These are phyloP conservation scores for Trametes pubescens DNA, from an alignment of 1,284 basidiomycete species.

Conservation along the genomic window DNA sequence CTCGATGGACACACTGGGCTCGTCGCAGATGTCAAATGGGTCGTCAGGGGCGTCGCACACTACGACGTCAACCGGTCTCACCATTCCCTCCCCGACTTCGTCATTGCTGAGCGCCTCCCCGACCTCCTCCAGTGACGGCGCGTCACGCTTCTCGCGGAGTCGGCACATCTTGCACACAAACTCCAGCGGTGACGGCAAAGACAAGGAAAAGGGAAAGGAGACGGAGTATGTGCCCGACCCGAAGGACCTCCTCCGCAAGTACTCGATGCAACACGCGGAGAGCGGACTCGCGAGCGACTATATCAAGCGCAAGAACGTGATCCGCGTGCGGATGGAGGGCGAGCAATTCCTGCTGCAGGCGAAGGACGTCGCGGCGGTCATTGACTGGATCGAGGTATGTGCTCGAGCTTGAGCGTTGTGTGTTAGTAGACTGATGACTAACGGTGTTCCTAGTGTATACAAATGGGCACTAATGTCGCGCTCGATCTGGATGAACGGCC, in stretches of 20 bases:
- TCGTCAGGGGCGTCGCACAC: slow-evolving; percentile 25
- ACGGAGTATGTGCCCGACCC: slow-evolving; percentile 50
- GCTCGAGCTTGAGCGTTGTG: slow-evolving; percentile 1
- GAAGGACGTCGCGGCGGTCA: slow-evolving; percentile 84
- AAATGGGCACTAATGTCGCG: slow-evolving; percentile 93
- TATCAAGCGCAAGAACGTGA: slow-evolving; percentile 92
- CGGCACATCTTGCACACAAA: slow-evolving; percentile 29
- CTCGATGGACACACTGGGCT: slow-evolving; percentile 36
- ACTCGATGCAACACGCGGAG: slow-evolving; percentile 92
- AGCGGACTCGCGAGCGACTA: slow-evolving; percentile 96
- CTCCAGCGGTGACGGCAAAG: slow-evolving; percentile 12
- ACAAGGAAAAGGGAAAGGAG: slow-evolving; percentile 24
- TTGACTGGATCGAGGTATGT: slow-evolving; percentile 95
- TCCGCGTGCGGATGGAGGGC: slow-evolving; percentile 92
- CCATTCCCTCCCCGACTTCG: slow-evolving; percentile 23
- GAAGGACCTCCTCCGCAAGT: slow-evolving; percentile 64
- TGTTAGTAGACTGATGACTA: background rate
- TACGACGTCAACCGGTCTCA: slow-evolving; percentile 33
- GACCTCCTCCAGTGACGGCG: slow-evolving; percentile 16
- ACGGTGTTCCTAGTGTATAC: slow-evolving; percentile 68
- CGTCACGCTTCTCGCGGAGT: slow-evolving; percentile 32
- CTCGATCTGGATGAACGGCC: slow-evolving; percentile 90
- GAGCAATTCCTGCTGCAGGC: slow-evolving; percentile 98
- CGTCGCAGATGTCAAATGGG: slow-evolving; percentile 31
- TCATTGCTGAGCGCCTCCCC: background rate